A percentile compares a stretch with the other conserved stretches of the same genome.
These are phyloP conservation scores for Davidsoniella virescens DNA, from an alignment of 2,329 filamentous ascomycete species.

Conservation along the genomic window DNA sequence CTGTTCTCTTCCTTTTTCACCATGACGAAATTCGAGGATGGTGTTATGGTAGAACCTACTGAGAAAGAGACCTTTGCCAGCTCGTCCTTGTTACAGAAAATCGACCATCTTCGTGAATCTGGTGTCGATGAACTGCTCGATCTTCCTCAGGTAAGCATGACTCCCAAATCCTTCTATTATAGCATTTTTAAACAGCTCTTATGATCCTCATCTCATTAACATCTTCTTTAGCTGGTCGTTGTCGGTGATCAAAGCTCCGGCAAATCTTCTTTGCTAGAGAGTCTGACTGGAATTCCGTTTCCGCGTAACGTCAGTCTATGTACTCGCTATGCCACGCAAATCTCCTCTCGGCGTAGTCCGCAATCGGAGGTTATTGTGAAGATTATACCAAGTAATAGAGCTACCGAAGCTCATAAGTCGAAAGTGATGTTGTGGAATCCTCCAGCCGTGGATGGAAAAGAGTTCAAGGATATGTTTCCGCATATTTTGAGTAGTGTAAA, in stretches of 20 bases:
- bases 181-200: background rate
- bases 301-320: slow-evolving; percentile 16
- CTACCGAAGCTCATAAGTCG: slow-evolving; percentile 13
- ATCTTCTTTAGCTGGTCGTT: slow-evolving; percentile 15
- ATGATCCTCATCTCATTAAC: background rate
- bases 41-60: no score
- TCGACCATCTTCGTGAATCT: slow-evolving; percentile 28
- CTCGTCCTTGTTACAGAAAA: slow-evolving; percentile 15
- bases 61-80: background rate
- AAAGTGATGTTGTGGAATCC: background rate
- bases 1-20: no score
- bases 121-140: slow-evolving; percentile 23
- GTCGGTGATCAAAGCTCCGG: slow-evolving; percentile 17
- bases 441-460: background rate
- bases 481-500: slow-evolving; percentile 20
- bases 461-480: slow-evolving; percentile 21
- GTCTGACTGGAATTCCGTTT: slow-evolving; percentile 16
- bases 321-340: slow-evolving; percentile 17
- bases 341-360: slow-evolving; percentile 14
- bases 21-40: no score
- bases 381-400: slow-evolving; percentile 23
- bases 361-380: slow-evolving; percentile 22
- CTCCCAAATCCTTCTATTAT: no score
- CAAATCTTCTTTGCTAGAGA: slow-evolving; percentile 17
- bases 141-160: slow-evolving; percentile 36